phyloP scores from a whole-genome alignment of 2,329 filamentous ascomycete genomes.

The Trichoderma asperellum region DNA sequence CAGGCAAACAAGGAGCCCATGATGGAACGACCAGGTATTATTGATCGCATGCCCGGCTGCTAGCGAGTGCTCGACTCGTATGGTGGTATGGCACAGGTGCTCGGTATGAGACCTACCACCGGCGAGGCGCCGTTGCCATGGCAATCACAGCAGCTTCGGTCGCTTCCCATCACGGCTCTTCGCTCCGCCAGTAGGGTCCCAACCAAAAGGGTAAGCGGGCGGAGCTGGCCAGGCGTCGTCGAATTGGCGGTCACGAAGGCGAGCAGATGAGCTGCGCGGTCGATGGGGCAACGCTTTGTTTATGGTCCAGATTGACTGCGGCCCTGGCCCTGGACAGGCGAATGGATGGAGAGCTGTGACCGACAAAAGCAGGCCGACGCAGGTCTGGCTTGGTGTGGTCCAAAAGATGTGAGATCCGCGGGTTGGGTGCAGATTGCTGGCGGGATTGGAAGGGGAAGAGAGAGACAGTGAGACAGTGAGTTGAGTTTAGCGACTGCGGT shows the following conservation, averaged over 20 bases:
- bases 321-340: not conserved
- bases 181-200: constrained; percentile 18
- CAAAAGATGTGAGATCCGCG: not conserved
- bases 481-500: not conserved
- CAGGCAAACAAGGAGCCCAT: not conserved
- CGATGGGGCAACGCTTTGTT: constrained; percentile 26
- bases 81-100: not conserved
- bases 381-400: not conserved
- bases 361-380: not conserved
- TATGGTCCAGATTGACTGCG: not conserved
- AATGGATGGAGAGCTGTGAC: not conserved
- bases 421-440: not conserved
- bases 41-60: not conserved
- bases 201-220: constrained; percentile 14
- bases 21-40: not conserved
- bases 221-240: constrained; percentile 16
- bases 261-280: constrained; percentile 7
- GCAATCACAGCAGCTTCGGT: not conserved
- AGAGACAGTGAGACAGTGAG: not conserved
- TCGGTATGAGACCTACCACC: constrained; percentile 6
- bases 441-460: not conserved
- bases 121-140: constrained; percentile 10
- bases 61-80: not conserved
- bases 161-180: not conserved
- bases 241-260: constrained; percentile 29